These are phyloP conservation scores for Boletus rubropictus DNA, from an alignment of 768 basidiomycete genomes.

Conservation along the genomic window DNA sequence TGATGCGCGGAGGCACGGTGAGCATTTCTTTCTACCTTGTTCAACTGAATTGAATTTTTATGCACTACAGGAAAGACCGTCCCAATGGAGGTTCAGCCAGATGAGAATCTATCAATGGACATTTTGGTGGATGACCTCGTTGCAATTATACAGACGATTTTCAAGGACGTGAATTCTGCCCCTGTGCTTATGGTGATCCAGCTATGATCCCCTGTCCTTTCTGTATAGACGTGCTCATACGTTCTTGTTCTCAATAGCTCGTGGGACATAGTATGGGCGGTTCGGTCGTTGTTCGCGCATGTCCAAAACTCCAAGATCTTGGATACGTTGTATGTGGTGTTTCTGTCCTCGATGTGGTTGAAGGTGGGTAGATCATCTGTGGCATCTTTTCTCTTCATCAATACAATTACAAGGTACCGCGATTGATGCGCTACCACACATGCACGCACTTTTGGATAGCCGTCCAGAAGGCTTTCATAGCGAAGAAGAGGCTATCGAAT, in stretches of 20 bases:
- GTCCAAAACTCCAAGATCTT: conserved; percentile 56
- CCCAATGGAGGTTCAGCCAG: conserved; percentile 16
- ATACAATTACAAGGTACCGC: conserved; percentile 61
- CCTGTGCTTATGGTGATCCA: conserved; percentile 66
- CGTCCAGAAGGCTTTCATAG: conserved; percentile 83
- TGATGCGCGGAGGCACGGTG: conserved; percentile 88
- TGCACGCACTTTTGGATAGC: conserved; percentile 81
- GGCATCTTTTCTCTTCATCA: neutral
- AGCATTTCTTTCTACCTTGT: conserved; percentile 17
- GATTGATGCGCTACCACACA: conserved; percentile 86
- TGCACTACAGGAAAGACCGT: conserved; percentile 22
- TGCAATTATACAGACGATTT: conserved; percentile 63
- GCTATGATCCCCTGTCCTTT: neutral
- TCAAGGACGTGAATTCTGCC: conserved; percentile 52
- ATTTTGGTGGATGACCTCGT: conserved; percentile 70
- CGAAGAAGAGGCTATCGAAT: conserved; percentile 81
- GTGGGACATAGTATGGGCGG: conserved; percentile 98
- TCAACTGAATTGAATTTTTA: neutral
- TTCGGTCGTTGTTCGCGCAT: conserved; percentile 72
- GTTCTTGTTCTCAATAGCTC: conserved; percentile 41
- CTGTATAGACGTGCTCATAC: neutral
- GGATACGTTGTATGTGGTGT: conserved; percentile 74
- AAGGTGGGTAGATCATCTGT: conserved; percentile 46
- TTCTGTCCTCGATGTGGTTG: conserved; percentile 82
- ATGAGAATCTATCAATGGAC: conserved; percentile 53